Evolutionary conservation across 495 filamentous ascomycete genomes (phyloP).

Genomic region (Lichina pygmaea): DNA sequence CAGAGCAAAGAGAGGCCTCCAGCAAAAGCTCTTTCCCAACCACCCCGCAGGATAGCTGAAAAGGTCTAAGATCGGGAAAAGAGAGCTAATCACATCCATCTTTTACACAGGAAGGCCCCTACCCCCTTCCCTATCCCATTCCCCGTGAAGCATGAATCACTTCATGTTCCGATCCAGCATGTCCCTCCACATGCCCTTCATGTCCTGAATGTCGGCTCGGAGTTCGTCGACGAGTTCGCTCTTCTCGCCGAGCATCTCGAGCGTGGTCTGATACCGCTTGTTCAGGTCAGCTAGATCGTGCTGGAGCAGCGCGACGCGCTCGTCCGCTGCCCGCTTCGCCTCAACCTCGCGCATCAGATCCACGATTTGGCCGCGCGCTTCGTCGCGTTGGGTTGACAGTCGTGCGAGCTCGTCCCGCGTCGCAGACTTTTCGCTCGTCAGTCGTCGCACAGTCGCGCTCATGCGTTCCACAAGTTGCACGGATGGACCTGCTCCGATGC

Average conservation of each 20-base stretch:
- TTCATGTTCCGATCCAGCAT: conserved; percentile 64
- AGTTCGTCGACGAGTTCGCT: conserved; percentile 84
- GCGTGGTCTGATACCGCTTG: conserved; percentile 57
- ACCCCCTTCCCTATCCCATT: background rate
- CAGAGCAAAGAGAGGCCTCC: no score
- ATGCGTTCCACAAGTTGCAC: conserved; percentile 94
- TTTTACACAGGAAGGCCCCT: conserved; percentile 37
- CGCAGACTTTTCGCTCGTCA: conserved; percentile 75
- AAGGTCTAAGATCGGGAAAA: conserved; percentile 42
- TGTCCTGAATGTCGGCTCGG: conserved; percentile 60
- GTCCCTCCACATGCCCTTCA: conserved; percentile 89
- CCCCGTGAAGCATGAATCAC: conserved; percentile 11
- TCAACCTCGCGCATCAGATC: conserved; percentile 66
- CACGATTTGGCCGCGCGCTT: conserved; percentile 74
- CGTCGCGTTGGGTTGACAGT: conserved; percentile 60
- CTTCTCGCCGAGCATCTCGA: conserved; percentile 94
- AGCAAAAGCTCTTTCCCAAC: no score
- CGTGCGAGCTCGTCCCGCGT: conserved; percentile 61
- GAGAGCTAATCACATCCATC: conserved; percentile 49
- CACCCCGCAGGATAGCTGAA: conserved; percentile 25
- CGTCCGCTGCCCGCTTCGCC: conserved; percentile 29
- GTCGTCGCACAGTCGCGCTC: conserved; percentile 67
- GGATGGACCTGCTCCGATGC: conserved; percentile 50
- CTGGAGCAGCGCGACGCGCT: conserved; percentile 36
- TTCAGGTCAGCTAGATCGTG: conserved; percentile 32